Evolutionary conservation across 1,284 basidiomycete genomes (phyloP).

Genomic region (Somion occarium): DNA sequence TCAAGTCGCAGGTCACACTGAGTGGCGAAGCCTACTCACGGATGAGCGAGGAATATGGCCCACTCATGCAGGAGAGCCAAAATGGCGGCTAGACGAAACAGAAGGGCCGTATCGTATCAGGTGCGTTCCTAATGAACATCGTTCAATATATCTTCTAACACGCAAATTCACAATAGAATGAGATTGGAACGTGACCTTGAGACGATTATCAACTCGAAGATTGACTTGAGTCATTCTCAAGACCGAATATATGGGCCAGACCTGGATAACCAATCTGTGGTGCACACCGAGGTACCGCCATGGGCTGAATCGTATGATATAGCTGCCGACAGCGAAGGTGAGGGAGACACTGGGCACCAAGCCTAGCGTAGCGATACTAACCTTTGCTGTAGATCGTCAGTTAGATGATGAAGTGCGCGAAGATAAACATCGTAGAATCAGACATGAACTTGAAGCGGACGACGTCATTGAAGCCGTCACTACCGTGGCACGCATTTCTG

Average conservation of each 20-base stretch:
- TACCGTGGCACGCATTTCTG: slow-evolving; percentile 81
- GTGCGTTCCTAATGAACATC: slow-evolving; percentile 31
- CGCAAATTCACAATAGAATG: slow-evolving; percentile 42
- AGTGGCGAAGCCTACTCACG: slow-evolving; percentile 53
- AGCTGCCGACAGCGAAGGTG: slow-evolving; percentile 59
- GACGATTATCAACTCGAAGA: slow-evolving; percentile 43
- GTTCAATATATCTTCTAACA: neutral
- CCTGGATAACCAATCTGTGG: slow-evolving; percentile 51
- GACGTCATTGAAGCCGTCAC: slow-evolving; percentile 90
- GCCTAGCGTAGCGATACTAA: neutral
- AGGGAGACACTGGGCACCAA: slow-evolving; percentile 9
- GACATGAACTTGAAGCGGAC: slow-evolving; percentile 85
- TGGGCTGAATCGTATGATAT: slow-evolving; percentile 81
- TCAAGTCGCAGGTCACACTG: slow-evolving; percentile 55
- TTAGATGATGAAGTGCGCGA: slow-evolving; percentile 70
- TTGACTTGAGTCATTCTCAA: slow-evolving; percentile 40
- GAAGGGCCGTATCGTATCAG: slow-evolving; percentile 84
- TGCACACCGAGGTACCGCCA: slow-evolving; percentile 65
- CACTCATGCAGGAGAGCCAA: slow-evolving; percentile 38
- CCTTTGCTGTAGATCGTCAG: slow-evolving; percentile 36
- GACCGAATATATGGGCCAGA: slow-evolving; percentile 60
- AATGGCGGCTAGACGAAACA: slow-evolving; percentile 83
- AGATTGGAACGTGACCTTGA: slow-evolving; percentile 65
- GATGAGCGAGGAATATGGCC: slow-evolving; percentile 83
- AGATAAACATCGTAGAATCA: slow-evolving; percentile 72